Conservation (phyloP, 192 early-diverging fungal genomes). For the Podila horticola region DNA sequence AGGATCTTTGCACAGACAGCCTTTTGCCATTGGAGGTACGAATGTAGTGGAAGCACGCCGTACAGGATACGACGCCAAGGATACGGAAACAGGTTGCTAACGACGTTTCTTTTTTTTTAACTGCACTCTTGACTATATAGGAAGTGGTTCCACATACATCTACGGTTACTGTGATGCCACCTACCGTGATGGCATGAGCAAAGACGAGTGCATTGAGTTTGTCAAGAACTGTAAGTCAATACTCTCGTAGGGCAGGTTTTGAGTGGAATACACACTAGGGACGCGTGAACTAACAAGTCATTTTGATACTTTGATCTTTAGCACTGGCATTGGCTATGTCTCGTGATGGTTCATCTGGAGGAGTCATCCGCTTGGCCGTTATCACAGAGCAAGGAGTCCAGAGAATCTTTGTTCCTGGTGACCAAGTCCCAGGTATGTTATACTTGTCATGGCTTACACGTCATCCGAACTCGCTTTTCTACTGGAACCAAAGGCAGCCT, state of each 20-base stretch:
- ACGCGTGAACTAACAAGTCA: neutral
- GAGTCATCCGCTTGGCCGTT: constrained; percentile 92
- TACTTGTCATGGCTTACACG: neutral
- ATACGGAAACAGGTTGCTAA: neutral
- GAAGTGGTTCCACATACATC: constrained; percentile 96
- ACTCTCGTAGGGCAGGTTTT: neutral
- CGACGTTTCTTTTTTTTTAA: neutral
- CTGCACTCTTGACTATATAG: constrained; percentile 16
- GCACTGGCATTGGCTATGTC: constrained; percentile 94
- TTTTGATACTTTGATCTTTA: constrained; percentile 29
- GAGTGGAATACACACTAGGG: too few relatives aligned
- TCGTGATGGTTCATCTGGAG: constrained; percentile 97
- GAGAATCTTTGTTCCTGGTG: constrained; percentile 85
- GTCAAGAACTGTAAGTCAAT: constrained; percentile 87
- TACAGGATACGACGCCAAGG: neutral
- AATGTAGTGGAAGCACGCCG: neutral
- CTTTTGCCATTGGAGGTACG: constrained; percentile 90
- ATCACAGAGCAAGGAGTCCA: constrained; percentile 94
- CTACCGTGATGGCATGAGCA: constrained; percentile 83
- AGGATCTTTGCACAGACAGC: constrained; percentile 89
- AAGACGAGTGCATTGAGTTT: constrained; percentile 91
- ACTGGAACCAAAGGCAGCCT: neutral
- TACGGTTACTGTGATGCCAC: constrained; percentile 97
- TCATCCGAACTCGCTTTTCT: too few relatives aligned
- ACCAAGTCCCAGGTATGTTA: constrained; percentile 70